Conservation (phyloP, 148 eudicot genomes). For the Camellia lanceoleosa region DNA sequence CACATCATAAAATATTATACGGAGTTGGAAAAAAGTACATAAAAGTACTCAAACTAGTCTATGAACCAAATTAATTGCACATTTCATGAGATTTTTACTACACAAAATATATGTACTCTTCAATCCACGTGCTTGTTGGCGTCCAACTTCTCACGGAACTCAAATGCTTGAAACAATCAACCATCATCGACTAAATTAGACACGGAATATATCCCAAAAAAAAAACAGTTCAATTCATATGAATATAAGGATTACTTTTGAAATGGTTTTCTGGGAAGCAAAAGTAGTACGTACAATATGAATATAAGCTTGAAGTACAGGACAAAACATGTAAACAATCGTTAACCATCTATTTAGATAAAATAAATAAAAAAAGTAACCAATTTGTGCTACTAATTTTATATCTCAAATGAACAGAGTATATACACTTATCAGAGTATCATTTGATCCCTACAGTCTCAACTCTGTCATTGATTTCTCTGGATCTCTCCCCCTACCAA, state of each 20-base stretch:
- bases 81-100: too few relatives aligned
- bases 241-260: slow-evolving; percentile 1
- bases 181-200: too few relatives aligned
- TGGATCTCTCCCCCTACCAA: neutral
- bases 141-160: too few relatives aligned
- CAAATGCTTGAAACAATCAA: too few relatives aligned
- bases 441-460: neutral
- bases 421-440: neutral
- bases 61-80: too few relatives aligned
- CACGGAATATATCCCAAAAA: too few relatives aligned
- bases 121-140: too few relatives aligned
- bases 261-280: slow-evolving; percentile 32
- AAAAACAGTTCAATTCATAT: too few relatives aligned
- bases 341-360: neutral
- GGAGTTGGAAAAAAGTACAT: too few relatives aligned
- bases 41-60: too few relatives aligned
- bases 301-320: neutral
- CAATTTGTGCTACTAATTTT: neutral
- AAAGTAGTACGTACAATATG: neutral
- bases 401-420: neutral
- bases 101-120: too few relatives aligned
- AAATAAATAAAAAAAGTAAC: neutral
- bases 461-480: neutral
- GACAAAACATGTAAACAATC: neutral
- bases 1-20: too few relatives aligned